phyloP scores from a whole-genome alignment of 108 stramenopile genomes.

The Bacterosira constricta region DNA sequence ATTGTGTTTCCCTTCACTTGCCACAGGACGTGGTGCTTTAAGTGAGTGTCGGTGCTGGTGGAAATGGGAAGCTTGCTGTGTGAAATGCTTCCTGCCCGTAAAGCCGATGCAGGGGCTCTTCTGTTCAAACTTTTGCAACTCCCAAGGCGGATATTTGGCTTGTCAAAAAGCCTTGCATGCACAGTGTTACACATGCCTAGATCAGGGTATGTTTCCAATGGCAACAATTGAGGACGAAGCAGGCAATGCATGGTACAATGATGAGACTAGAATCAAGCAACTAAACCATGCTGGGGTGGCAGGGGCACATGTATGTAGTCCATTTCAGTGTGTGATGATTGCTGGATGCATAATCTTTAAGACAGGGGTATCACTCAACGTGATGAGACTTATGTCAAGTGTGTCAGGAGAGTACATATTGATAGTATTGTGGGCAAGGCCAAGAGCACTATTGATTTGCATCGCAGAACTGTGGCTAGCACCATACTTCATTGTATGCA shows the following conservation, averaged over 20 bases:
- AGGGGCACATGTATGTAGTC: neutral
- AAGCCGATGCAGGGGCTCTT: conserved; percentile 25
- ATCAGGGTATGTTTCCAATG: neutral
- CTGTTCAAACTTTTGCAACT: conserved; percentile 41
- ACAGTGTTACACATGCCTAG: neutral
- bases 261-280: neutral
- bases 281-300: neutral
- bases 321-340: too few species aligned
- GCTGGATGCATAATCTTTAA: too few species aligned
- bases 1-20: conserved; percentile 23
- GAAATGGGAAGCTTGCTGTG: conserved; percentile 26
- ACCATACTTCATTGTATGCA: neutral
- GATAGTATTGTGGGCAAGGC: conserved; percentile 26
- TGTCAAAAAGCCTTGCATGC: neutral
- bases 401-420: conserved; percentile 43
- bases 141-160: neutral
- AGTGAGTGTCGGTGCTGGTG: conserved; percentile 17
- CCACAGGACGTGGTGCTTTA: conserved; percentile 29
- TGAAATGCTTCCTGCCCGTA: conserved; percentile 7
- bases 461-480: neutral
- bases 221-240: neutral
- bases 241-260: neutral
- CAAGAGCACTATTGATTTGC: neutral
- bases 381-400: neutral
- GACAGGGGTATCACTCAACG: neutral